Conservation (phyloP, 164 flowering plant species). For the Pachysandra terminalis region DNA sequence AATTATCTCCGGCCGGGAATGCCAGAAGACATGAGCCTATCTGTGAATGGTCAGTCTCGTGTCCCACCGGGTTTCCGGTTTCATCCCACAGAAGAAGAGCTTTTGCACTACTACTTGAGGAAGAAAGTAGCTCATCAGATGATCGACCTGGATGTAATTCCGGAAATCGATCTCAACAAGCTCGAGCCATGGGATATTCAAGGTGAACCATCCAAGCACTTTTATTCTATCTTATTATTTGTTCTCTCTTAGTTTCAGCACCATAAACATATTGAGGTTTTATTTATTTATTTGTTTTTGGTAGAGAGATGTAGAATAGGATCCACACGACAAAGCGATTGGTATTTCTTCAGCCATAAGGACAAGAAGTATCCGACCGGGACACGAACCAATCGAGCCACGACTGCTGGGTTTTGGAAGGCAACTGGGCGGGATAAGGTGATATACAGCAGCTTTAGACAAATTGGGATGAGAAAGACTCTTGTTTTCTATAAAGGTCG, state of each 20-base stretch:
- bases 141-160: conserved; percentile 87
- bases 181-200: conserved; percentile 98
- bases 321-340: conserved; percentile 16
- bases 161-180: conserved; percentile 88
- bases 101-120: conserved; percentile 75
- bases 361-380: conserved; percentile 25
- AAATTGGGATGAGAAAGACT: conserved; percentile 26
- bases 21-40: conserved; percentile 54
- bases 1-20: conserved; percentile 3
- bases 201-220: too few species aligned
- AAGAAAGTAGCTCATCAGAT: conserved; percentile 74
- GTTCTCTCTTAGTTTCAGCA: too few species aligned
- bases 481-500: conserved; percentile 25
- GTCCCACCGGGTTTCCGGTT: conserved; percentile 94
- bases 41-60: conserved; percentile 71
- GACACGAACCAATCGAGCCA: conserved; percentile 24
- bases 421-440: conserved; percentile 30
- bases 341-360: conserved; percentile 27
- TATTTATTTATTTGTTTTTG: background rate
- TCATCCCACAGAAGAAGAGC: conserved; percentile 96
- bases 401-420: conserved; percentile 27
- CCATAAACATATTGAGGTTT: too few species aligned
- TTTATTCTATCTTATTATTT: too few species aligned
- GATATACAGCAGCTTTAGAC: conserved; percentile 13
- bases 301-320: conserved; percentile 23